Base-by-base conservation (phyloP, 768 basidiomycete species). In the Mycena maculata region DNA sequence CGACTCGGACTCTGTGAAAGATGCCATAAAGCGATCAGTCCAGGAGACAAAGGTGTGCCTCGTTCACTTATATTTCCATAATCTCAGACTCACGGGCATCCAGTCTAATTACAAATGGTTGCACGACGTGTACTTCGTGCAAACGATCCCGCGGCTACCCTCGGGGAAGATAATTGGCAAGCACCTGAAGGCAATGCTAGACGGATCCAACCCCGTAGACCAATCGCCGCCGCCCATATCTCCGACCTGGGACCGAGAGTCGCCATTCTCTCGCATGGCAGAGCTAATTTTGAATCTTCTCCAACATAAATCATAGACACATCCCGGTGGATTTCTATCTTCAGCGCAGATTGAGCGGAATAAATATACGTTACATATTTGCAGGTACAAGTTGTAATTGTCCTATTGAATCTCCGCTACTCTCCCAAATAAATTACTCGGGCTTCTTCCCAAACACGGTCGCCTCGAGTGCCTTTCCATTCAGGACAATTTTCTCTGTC, bases 371-470 rank as follows among this genome's bases (percentile, higher is more conserved):
- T n/a, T n/a, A n/a, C n/a, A n/a, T n/a, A n/a, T n/a, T n/a, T n/a
- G n/a, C n/a, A n/a, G n/a, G n/a, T 36, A 36, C 13, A 36, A 36
- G 33, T 36, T 36, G 8, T 6, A 36, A 6, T 36, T 13, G 13
- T 13, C 8, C 33, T 36, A 36, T 36, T 13, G 13, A 36, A 36
- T 7, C 13, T 36, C 33, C 13, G 33, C 33, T 36, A 13, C 33
- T 13, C 33, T 36, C 33, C 13, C 33, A 36, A 36, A 36, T 7
- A 1, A 23, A 55, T 15, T 55, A 49, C 54, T 56, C 38, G 3
- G 64, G 52, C 61, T 63, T 68, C 57, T 67, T 68, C 31, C 55
- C 54, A 25, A 68, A 63, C 53, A 68, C 56, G 1, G 67, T 61
- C 49, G 8, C 49, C 36, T 68, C 67, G 12, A 69, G 49, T 9